A percentile compares a stretch with the other conserved stretches of the same genome.
These are phyloP conservation scores for Sclerotinia spermophila DNA, from an alignment of 2,329 filamentous ascomycete genomes.

Conservation along the genomic window DNA sequence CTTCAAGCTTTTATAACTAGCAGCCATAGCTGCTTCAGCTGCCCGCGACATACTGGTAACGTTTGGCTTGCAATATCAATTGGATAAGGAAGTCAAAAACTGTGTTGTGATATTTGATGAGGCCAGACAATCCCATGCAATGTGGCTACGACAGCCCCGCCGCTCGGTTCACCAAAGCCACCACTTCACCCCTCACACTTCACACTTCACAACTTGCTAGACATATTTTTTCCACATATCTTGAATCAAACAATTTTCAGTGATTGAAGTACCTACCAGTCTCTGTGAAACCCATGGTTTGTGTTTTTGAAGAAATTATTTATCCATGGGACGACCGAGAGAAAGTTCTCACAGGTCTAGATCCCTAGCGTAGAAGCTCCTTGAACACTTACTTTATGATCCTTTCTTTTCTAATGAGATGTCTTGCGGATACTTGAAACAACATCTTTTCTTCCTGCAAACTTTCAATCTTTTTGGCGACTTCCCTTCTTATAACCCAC, in stretches of 20 bases:
- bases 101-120: not conserved
- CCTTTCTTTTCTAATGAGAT: not conserved
- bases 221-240: not conserved
- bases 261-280: not conserved
- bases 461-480: not conserved
- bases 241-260: not conserved
- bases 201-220: not conserved
- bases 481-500: not conserved
- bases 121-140: not conserved
- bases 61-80: not conserved
- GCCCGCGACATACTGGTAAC: slow-evolving; percentile 31
- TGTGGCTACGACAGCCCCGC: not conserved
- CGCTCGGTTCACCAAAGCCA: not conserved
- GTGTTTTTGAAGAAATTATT: not conserved
- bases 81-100: not conserved
- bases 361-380: not conserved
- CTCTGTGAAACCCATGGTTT: too few relatives aligned
- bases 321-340: not conserved
- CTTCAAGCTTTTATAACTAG: slow-evolving; percentile 84
- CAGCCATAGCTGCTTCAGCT: slow-evolving; percentile 40
- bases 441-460: not conserved
- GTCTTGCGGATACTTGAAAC: slow-evolving; percentile 6
- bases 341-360: slow-evolving; percentile 1
- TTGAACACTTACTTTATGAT: not conserved
- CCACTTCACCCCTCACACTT: not conserved